Percentiles rank a stretch among this genome's conserved stretches.
Evolutionary conservation across 768 basidiomycete genomes (phyloP).

Genomic region (Candolleomyces efflorescens): DNA sequence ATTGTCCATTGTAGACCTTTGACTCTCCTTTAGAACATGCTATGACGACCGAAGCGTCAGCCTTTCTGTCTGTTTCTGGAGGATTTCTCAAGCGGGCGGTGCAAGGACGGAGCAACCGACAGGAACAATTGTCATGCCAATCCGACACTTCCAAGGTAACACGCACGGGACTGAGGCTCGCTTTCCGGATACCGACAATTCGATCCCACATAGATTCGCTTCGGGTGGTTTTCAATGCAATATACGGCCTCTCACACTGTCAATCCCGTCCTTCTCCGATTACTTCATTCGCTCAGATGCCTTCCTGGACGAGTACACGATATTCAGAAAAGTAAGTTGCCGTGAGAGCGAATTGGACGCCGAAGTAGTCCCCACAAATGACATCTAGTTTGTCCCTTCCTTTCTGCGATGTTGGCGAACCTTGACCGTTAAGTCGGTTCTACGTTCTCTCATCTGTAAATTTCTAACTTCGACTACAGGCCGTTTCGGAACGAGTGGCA

Average conservation of each 20-base stretch:
- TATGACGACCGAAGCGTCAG: background rate
- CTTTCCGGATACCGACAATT: background rate
- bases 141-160: background rate
- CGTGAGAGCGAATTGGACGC: background rate
- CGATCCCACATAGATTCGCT: background rate
- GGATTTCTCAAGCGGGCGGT: background rate
- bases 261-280: background rate
- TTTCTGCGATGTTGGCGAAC: background rate
- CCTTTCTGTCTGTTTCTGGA: background rate
- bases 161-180: background rate
- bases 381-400: background rate
- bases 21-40: conserved; percentile 3
- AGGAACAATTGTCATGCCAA: conserved; percentile 3
- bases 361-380: background rate
- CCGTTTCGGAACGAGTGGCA: background rate
- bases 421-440: background rate
- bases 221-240: conserved; percentile 1
- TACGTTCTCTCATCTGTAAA: background rate
- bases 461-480: background rate
- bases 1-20: background rate
- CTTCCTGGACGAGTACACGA: background rate
- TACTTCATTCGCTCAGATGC: background rate
- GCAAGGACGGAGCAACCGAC: background rate
- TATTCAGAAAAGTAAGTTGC: background rate
- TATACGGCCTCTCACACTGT: conserved; percentile 1